Evolutionary conservation across 768 basidiomycete species (phyloP), one percentile per base, ranked within the genome.

Genomic region (Hortiboletus campestris): DNA sequence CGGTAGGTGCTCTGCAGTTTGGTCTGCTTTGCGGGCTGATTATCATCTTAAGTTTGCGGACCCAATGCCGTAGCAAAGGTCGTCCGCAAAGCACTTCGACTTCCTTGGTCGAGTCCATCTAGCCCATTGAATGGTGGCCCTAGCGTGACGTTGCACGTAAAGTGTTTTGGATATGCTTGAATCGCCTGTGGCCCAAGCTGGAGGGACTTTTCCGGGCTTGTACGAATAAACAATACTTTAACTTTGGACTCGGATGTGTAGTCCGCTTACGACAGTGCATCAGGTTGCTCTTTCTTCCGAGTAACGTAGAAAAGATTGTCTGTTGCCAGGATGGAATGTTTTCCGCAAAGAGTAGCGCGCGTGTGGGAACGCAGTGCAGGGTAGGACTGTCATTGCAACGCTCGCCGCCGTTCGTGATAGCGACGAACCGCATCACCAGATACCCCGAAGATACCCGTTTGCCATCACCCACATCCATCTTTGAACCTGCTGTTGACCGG

Each of bases 41-140:
- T 5, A 39, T 17, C 28, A 11, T 34, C 12, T 17, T 2, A 16
- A 22, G 40, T 61, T 11, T 82, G 81, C 38, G 81, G 80, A 4
- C 73, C 79, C 0, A 64, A 60, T 6, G 65, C 66, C 3, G 63
- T 82, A 5, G 65, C 71, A 4, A 61, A 67, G 16, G 62, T 65
- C 1, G 78, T 77, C 22, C 71, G 75, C 19, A 38, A 62, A 0
- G 73, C 75, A 0, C 61, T 83, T 31, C 68, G 74, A 3, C 49
- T 63, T 4, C 71, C 74, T n/a, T 63, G 71, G 42, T 58, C 63
- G 2, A 57, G 65, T n/a, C 60, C 65, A 12, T 56, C 55, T n/a
- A 59, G 49, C 34, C 49, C 71, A 11, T 32, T 73, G 49, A 62
- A 61, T 4, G 73, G 73, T 19, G 72, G 70, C 2, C 67, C 74